Conservation (phyloP, 2,329 filamentous ascomycete species). For the Fusarium compactum region DNA sequence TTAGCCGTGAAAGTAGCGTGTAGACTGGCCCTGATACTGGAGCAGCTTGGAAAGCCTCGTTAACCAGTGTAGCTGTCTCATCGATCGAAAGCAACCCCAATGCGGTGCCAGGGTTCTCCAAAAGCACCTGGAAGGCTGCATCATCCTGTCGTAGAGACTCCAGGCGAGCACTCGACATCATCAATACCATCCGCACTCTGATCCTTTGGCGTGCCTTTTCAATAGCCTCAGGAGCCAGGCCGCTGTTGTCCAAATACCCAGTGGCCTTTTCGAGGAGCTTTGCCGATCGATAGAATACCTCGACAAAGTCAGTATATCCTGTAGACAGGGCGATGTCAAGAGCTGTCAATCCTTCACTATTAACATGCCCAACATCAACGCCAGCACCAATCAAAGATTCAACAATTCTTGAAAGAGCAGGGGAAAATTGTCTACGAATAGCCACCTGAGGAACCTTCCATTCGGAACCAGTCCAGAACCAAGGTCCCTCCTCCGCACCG, state of each 20-base stretch:
- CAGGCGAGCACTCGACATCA: constrained; percentile 11
- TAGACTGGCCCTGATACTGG: neutral
- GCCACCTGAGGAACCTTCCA: neutral
- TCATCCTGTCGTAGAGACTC: neutral
- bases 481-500: too few species aligned
- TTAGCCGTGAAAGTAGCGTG: constrained; percentile 1
- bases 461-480: too few species aligned
- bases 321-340: constrained; percentile 30
- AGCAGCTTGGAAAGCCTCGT: neutral
- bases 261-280: constrained; percentile 16
- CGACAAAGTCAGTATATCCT: constrained; percentile 17
- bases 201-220: neutral
- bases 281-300: constrained; percentile 22
- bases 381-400: constrained; percentile 22
- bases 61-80: constrained; percentile 13
- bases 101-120: neutral
- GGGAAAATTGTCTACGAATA: neutral
- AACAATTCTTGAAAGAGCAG: constrained; percentile 11
- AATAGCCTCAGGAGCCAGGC: neutral
- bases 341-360: constrained; percentile 7
- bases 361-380: neutral
- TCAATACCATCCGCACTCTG: constrained; percentile 27
- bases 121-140: neutral
- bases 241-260: neutral
- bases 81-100: constrained; percentile 5